Evolutionary conservation across 2,329 filamentous ascomycete genomes (phyloP).

Genomic region (Aspergillus eucalypticola): DNA sequence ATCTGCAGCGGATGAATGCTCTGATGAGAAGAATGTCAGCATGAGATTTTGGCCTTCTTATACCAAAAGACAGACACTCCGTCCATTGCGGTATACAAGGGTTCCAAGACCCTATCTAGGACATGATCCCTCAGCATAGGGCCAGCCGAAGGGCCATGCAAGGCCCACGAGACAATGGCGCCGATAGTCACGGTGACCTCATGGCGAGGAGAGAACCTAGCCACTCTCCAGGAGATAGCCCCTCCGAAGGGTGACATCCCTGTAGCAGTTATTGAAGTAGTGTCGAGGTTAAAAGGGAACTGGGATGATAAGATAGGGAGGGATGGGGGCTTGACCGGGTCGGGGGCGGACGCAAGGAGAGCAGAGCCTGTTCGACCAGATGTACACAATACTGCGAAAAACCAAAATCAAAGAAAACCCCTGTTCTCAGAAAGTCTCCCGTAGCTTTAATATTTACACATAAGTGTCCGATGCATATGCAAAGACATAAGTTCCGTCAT

Average conservation of each 20-base stretch:
- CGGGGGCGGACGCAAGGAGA: constrained; percentile 15
- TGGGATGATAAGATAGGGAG: constrained; percentile 10
- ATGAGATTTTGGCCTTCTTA: constrained; percentile 4
- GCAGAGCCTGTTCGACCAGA: constrained; percentile 2
- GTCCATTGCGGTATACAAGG: background rate
- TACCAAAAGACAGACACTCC: constrained; percentile 7
- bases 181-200: constrained; percentile 6
- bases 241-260: background rate
- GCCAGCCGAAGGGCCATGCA: constrained; percentile 6
- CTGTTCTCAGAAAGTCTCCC: background rate
- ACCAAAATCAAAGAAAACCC: background rate
- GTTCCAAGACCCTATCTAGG: constrained; percentile 8
- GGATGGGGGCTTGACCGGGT: background rate
- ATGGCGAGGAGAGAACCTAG: background rate
- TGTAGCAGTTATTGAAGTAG: background rate
- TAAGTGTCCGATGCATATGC: constrained; percentile 3
- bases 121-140: background rate
- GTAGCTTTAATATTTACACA: constrained; percentile 12
- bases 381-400: background rate
- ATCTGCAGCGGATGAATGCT: constrained; percentile 10
- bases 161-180: constrained; percentile 7
- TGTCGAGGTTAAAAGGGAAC: background rate
- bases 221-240: background rate
- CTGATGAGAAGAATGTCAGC: constrained; percentile 3
- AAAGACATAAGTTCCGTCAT: constrained; percentile 12